These are phyloP conservation scores for Fusarium pseudoanthophilum DNA, from an alignment of 2,329 filamentous ascomycete genomes.

Conservation along the genomic window DNA sequence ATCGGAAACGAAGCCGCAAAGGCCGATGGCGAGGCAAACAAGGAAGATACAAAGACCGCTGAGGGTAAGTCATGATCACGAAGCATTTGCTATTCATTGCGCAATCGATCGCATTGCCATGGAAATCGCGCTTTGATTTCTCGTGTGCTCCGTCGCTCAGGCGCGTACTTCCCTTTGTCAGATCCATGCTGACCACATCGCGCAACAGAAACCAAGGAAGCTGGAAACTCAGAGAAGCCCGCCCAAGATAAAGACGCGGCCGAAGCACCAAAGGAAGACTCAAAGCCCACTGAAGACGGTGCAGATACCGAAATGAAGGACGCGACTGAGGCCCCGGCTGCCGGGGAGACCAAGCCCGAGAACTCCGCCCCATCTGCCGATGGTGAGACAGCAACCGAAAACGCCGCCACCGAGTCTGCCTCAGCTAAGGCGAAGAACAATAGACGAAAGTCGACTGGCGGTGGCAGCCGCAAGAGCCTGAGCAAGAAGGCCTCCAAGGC, in stretches of 20 bases:
- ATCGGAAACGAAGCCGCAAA: conserved; percentile 40
- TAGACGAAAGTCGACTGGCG: conserved; percentile 79
- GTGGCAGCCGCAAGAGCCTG: conserved; percentile 80
- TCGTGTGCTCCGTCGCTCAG: conserved; percentile 24
- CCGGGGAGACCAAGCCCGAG: conserved; percentile 47
- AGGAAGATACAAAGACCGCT: conserved; percentile 45
- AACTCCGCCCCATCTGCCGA: conserved; percentile 41
- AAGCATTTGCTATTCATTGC: conserved; percentile 4
- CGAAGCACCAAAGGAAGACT: conserved; percentile 43
- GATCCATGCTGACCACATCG: conserved; percentile 44
- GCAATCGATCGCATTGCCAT: conserved; percentile 14
- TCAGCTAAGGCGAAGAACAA: conserved; percentile 55
- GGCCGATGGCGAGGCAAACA: conserved; percentile 38
- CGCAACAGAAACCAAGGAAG: conserved; percentile 44
- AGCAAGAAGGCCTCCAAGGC: conserved; percentile 86
- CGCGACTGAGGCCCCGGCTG: conserved; percentile 46
- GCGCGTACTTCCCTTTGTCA: conserved; percentile 39
- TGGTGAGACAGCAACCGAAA: conserved; percentile 42
- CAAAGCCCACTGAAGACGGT: conserved; percentile 42
- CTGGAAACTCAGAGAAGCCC: conserved; percentile 46
- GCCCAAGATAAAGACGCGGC: conserved; percentile 43
- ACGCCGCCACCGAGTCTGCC: conserved; percentile 45
- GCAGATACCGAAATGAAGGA: conserved; percentile 66
- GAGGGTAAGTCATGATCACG: conserved; percentile 47
- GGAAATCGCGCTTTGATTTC: conserved; percentile 11